These are phyloP conservation scores for Ganoderma resinaceum DNA, from an alignment of 1,284 basidiomycete genomes.

Conservation along the genomic window DNA sequence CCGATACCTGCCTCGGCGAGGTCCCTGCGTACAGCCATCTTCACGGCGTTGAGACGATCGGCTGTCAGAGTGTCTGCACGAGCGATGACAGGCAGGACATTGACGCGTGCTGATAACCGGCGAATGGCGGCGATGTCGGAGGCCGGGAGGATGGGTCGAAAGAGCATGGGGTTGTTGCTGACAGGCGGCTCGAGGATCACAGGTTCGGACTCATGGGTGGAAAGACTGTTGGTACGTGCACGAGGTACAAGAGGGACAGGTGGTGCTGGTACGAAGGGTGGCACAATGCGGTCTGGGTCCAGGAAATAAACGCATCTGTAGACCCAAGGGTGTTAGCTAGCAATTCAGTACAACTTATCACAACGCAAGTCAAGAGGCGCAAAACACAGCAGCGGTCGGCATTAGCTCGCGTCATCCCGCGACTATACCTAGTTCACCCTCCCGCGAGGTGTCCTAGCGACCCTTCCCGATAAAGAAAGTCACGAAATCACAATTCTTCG, in stretches of 20 bases:
- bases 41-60: constrained; percentile 80
- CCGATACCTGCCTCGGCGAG: constrained; percentile 82
- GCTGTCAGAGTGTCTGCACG: constrained; percentile 93
- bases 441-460: not conserved
- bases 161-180: constrained; percentile 70
- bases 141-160: constrained; percentile 68
- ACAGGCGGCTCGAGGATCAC: constrained; percentile 82
- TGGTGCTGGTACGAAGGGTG: constrained; percentile 65
- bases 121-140: constrained; percentile 92
- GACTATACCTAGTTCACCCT: not conserved
- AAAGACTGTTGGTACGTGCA: constrained; percentile 70
- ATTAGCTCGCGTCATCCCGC: not conserved
- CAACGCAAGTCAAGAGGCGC: not conserved
- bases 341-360: not conserved
- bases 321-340: constrained; percentile 9
- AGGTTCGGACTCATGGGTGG: constrained; percentile 71
- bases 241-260: constrained; percentile 69
- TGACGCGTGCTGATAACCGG: constrained; percentile 89
- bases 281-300: constrained; percentile 77
- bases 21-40: constrained; percentile 78
- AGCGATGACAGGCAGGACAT: constrained; percentile 94
- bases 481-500: not conserved
- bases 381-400: not conserved
- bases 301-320: constrained; percentile 81
- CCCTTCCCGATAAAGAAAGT: not conserved